Evolutionary conservation across 441 rosid species (phyloP).

Genomic region (Viola pubescens): DNA sequence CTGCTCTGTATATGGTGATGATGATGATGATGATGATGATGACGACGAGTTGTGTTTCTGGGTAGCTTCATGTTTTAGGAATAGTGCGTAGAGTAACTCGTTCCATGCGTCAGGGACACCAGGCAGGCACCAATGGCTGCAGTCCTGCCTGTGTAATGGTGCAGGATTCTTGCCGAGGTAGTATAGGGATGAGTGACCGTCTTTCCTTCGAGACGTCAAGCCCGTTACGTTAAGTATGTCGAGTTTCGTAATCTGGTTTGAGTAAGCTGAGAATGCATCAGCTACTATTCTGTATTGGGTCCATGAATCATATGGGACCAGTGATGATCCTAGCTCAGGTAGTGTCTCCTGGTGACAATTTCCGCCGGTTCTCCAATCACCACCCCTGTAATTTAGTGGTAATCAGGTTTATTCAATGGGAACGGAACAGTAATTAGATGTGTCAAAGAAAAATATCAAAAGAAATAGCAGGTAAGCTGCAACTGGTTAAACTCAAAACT

Average conservation of each 20-base stretch:
- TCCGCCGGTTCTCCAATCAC: slow-evolving; percentile 85
- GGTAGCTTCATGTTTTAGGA: slow-evolving; percentile 40
- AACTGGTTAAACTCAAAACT: not conserved
- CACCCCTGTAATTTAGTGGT: slow-evolving; percentile 43
- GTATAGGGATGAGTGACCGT: slow-evolving; percentile 79
- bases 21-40: too few relatives aligned
- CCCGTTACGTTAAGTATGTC: slow-evolving; percentile 53
- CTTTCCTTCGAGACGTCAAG: slow-evolving; percentile 72
- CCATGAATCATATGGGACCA: slow-evolving; percentile 56
- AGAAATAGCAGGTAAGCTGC: too few relatives aligned
- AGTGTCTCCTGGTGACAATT: slow-evolving; percentile 72
- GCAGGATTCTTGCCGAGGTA: slow-evolving; percentile 51
- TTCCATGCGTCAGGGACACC: slow-evolving; percentile 95
- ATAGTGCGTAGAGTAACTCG: slow-evolving; percentile 62
- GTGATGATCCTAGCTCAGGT: slow-evolving; percentile 53
- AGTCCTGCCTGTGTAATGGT: slow-evolving; percentile 68
- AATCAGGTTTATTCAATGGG: slow-evolving; percentile 1
- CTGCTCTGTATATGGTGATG: slow-evolving; percentile 9
- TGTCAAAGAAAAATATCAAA: not conserved
- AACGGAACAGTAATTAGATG: not conserved
- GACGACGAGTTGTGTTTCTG: slow-evolving; percentile 19
- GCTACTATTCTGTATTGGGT: slow-evolving; percentile 35
- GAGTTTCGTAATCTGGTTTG: slow-evolving; percentile 23
- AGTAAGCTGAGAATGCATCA: slow-evolving; percentile 37
- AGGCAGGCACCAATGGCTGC: slow-evolving; percentile 98